Evolutionary conservation across 495 filamentous ascomycete genomes (phyloP).

Genomic region (Patellaria atrata): DNA sequence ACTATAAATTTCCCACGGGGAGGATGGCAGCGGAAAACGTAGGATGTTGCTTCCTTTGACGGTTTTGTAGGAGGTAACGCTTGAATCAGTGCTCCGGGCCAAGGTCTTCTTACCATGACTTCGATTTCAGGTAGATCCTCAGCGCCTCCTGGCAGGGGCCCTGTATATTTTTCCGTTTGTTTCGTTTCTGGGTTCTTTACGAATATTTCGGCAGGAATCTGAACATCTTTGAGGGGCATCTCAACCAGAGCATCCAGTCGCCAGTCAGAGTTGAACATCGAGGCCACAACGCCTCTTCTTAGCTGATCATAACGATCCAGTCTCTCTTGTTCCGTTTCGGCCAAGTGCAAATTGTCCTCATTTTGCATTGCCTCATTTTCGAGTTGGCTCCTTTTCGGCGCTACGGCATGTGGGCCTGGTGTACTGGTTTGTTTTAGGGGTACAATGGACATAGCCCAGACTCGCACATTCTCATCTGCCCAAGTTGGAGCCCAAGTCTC

Average conservation of each 20-base stretch:
- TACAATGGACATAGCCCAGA: conserved; percentile 61
- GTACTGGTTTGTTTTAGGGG: not conserved
- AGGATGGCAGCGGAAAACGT: conserved; percentile 62
- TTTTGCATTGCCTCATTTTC: too few species aligned
- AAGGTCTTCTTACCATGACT: conserved; percentile 64
- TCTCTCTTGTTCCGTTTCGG: conserved; percentile 16
- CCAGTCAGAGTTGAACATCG: conserved; percentile 79
- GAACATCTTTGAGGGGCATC: conserved; percentile 47
- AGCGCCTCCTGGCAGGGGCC: conserved; percentile 42
- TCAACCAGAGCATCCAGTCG: conserved; percentile 51
- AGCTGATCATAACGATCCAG: conserved; percentile 34
- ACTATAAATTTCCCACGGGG: conserved; percentile 67
- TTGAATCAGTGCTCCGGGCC: conserved; percentile 57
- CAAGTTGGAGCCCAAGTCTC: conserved; percentile 45
- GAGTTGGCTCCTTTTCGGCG: too few species aligned
- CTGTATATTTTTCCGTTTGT: conserved; percentile 48
- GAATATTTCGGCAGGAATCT: conserved; percentile 54
- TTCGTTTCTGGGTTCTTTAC: conserved; percentile 50
- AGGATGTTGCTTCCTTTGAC: conserved; percentile 56
- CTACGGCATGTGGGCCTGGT: too few species aligned
- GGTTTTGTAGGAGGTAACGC: conserved; percentile 51
- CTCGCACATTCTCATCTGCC: conserved; percentile 56
- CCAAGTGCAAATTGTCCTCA: too few species aligned
- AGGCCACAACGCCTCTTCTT: conserved; percentile 44
- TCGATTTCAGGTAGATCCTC: conserved; percentile 45